phyloP scores from a whole-genome alignment of 1,284 basidiomycete genomes.

The Trametes versicolor region DNA sequence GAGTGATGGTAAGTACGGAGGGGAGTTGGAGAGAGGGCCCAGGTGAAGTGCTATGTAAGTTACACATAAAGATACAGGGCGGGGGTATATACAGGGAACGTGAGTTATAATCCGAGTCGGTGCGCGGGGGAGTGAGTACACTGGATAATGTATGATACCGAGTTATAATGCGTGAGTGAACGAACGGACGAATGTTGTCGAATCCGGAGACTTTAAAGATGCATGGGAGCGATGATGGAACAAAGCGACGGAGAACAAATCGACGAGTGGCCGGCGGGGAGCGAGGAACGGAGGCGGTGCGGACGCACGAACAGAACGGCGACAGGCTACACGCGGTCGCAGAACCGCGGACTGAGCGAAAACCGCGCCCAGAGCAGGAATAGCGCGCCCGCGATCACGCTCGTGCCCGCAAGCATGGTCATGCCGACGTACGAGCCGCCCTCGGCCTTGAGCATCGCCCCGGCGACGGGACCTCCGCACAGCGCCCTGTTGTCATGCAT shows the following conservation, averaged over 20 bases:
- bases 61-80: slow-evolving; percentile 22
- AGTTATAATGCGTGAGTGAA: not conserved
- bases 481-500: slow-evolving; percentile 56
- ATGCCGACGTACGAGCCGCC: slow-evolving; percentile 60
- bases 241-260: not conserved
- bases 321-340: slow-evolving; percentile 48
- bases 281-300: not conserved
- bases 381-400: slow-evolving; percentile 64
- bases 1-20: not conserved
- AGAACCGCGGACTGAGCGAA: slow-evolving; percentile 52
- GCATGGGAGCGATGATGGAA: not conserved
- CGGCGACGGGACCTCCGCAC: slow-evolving; percentile 67
- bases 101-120: not conserved
- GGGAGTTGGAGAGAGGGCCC: not conserved
- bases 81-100: slow-evolving; percentile 14
- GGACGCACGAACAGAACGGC: not conserved
- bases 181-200: not conserved
- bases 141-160: slow-evolving; percentile 4
- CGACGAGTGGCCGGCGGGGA: not conserved
- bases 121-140: not conserved
- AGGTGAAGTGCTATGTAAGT: not conserved
- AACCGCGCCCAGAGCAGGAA: slow-evolving; percentile 60
- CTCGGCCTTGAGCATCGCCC: slow-evolving; percentile 56
- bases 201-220: not conserved
- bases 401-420: slow-evolving; percentile 66